phyloP scores from a whole-genome alignment of 768 basidiomycete genomes.

The Auriculariales sp. region DNA sequence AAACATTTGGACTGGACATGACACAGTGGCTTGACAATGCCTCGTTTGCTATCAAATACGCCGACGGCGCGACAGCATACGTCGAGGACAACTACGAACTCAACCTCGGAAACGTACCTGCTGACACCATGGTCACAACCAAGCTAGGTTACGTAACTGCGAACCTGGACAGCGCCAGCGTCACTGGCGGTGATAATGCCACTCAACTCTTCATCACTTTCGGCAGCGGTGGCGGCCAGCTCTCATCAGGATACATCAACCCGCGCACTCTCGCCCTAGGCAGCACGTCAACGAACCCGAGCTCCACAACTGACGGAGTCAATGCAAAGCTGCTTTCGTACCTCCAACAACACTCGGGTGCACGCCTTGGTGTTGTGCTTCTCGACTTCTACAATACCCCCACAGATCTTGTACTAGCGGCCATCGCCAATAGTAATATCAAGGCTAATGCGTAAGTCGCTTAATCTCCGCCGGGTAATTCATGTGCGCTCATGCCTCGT shows the following conservation, averaged over 20 bases:
- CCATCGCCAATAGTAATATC: not conserved
- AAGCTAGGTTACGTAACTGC: constrained; percentile 6
- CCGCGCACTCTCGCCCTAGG: constrained; percentile 4
- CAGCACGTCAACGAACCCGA: not conserved
- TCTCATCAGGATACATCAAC: not conserved
- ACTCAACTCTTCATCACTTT: constrained; percentile 6
- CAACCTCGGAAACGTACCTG: constrained; percentile 4
- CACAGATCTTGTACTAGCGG: constrained; percentile 1
- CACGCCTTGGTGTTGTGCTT: constrained; percentile 6
- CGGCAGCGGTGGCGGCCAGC: constrained; percentile 5
- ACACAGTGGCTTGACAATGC: constrained; percentile 33
- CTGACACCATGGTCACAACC: constrained; percentile 2
- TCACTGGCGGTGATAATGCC: not conserved
- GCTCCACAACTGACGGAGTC: not conserved
- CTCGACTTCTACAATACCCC: constrained; percentile 7
- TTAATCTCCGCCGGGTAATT: not conserved
- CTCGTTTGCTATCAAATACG: constrained; percentile 16
- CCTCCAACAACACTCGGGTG: not conserved
- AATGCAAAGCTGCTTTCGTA: not conserved
- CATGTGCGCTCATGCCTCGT: not conserved
- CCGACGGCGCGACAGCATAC: constrained; percentile 1
- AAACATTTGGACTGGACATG: constrained; percentile 9
- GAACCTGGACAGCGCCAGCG: constrained; percentile 3
- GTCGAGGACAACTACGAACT: constrained; percentile 11
- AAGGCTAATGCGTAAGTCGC: not conserved